Conservation (phyloP, 805 yeast species). For the Candida corydali region DNA sequence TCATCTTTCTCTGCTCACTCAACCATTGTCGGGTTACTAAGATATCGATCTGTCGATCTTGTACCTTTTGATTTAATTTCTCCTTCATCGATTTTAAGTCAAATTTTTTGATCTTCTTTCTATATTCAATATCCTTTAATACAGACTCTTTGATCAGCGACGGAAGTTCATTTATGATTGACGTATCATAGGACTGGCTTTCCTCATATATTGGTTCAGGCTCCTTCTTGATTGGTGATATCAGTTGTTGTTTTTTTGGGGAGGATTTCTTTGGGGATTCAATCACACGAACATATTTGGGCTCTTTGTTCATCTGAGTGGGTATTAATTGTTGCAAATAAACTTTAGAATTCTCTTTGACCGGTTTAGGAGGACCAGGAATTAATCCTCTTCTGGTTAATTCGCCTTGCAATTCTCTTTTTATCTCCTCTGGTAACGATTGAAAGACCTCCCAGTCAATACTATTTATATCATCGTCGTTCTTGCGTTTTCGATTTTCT, state of each 20-base stretch:
- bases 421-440: slow-evolving; percentile 62
- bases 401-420: slow-evolving; percentile 55
- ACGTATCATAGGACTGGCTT: slow-evolving; percentile 30
- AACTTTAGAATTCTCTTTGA: slow-evolving; percentile 16
- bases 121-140: slow-evolving; percentile 29
- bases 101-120: slow-evolving; percentile 20
- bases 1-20: slow-evolving; percentile 12
- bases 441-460: slow-evolving; percentile 64
- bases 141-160: slow-evolving; percentile 34
- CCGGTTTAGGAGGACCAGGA: background rate
- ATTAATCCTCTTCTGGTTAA: slow-evolving; percentile 39
- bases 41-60: slow-evolving; percentile 11
- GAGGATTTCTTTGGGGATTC: slow-evolving; percentile 24
- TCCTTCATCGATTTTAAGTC: slow-evolving; percentile 24
- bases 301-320: slow-evolving; percentile 21
- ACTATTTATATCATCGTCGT: slow-evolving; percentile 12
- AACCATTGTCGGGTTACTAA: slow-evolving; percentile 21
- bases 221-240: slow-evolving; percentile 3
- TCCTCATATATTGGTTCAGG: slow-evolving; percentile 15
- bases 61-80: slow-evolving; percentile 16
- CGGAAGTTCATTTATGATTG: slow-evolving; percentile 36
- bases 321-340: slow-evolving; percentile 38
- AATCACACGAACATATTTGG: slow-evolving; percentile 27
- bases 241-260: slow-evolving; percentile 3
- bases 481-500: background rate